Conservation (phyloP, 805 yeast species). For the Zygosaccharomyces bailii region DNA sequence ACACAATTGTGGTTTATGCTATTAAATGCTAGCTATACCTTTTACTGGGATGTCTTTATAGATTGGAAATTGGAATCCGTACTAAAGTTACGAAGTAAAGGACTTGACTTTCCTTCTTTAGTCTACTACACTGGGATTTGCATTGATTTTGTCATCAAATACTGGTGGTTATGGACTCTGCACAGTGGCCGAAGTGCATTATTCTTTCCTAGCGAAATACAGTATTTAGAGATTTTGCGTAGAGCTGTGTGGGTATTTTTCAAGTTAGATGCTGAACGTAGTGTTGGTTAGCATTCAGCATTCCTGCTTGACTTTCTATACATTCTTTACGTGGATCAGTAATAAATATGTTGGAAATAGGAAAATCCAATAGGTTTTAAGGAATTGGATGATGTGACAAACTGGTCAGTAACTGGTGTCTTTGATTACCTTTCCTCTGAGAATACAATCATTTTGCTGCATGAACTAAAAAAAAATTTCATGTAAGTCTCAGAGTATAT, state of each 20-base stretch:
- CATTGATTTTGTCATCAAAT: slow-evolving; percentile 64
- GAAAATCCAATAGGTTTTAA: background rate
- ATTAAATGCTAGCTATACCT: slow-evolving; percentile 71
- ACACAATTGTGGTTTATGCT: slow-evolving; percentile 43
- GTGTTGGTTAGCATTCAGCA: background rate
- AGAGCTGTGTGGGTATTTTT: slow-evolving; percentile 89
- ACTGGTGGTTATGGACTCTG: slow-evolving; percentile 62
- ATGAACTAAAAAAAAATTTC: too few relatives aligned
- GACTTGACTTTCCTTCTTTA: slow-evolving; percentile 18
- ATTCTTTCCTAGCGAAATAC: slow-evolving; percentile 52
- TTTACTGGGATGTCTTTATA: slow-evolving; percentile 82
- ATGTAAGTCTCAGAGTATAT: too few relatives aligned
- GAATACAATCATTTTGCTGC: too few relatives aligned
- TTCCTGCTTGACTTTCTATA: background rate
- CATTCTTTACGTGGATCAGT: background rate
- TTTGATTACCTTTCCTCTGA: too few relatives aligned
- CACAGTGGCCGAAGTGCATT: slow-evolving; percentile 43
- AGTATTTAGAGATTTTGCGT: slow-evolving; percentile 71
- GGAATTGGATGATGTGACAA: too few relatives aligned
- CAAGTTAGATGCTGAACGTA: slow-evolving; percentile 75
- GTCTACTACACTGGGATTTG: slow-evolving; percentile 56
- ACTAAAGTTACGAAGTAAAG: slow-evolving; percentile 19
- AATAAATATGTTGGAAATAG: too few relatives aligned
- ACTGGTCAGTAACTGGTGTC: too few relatives aligned
- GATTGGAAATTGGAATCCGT: slow-evolving; percentile 81